A percentile compares a stretch with the other conserved stretches of the same genome.
Evolutionary conservation across 1,284 basidiomycete species (phyloP).

Genomic region (Fistulina hepatica): DNA sequence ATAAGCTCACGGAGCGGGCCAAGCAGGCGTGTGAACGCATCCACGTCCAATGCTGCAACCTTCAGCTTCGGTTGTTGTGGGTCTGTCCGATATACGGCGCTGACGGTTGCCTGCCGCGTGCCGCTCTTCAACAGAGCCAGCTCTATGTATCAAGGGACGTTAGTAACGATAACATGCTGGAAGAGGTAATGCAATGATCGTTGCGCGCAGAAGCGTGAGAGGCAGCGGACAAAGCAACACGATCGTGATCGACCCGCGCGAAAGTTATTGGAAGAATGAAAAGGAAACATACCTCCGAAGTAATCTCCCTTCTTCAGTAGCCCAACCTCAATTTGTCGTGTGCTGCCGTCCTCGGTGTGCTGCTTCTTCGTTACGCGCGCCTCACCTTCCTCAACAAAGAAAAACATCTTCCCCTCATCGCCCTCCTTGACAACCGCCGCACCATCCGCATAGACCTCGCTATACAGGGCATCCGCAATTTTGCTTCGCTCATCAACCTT

Average conservation of each 20-base stretch:
- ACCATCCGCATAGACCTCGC: constrained; percentile 73
- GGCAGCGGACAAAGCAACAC: not conserved
- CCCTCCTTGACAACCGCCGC: constrained; percentile 85
- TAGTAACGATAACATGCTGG: too few species aligned
- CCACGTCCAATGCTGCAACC: constrained; percentile 88
- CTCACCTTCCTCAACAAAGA: constrained; percentile 90
- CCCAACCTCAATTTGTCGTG: constrained; percentile 62
- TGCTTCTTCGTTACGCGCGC: constrained; percentile 79
- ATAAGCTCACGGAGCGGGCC: constrained; percentile 85
- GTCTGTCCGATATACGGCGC: constrained; percentile 53
- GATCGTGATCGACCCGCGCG: not conserved
- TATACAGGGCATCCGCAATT: constrained; percentile 91
- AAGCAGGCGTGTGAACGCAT: constrained; percentile 89
- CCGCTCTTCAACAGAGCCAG: constrained; percentile 72
- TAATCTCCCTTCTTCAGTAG: constrained; percentile 86
- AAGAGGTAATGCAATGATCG: constrained; percentile 7
- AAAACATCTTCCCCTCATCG: constrained; percentile 94
- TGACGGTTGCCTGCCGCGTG: constrained; percentile 89
- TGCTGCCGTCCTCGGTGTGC: constrained; percentile 46
- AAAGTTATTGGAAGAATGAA: constrained; percentile 3
- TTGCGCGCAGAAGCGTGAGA: constrained; percentile 4
- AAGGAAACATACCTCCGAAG: constrained; percentile 74
- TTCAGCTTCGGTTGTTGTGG: constrained; percentile 58
- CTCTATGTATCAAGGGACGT: constrained; percentile 49
- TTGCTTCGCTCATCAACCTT: constrained; percentile 87